Evolutionary conservation across 2,329 filamentous ascomycete species (phyloP).

Genomic region (Aspergillus vadensis): DNA sequence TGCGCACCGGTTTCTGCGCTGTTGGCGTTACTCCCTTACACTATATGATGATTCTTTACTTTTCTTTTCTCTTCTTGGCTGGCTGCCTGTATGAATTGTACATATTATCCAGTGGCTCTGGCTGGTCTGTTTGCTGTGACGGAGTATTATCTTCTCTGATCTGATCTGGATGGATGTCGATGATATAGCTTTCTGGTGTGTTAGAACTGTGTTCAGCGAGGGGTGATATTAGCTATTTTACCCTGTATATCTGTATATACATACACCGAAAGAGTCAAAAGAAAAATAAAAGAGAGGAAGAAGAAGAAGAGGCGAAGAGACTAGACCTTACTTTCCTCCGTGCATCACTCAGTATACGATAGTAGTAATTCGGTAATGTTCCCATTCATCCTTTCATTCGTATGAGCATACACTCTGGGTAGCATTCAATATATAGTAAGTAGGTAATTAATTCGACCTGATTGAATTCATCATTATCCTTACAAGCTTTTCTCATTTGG

Average conservation of each 20-base stretch:
- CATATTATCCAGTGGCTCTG: constrained; percentile 2
- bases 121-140: not conserved
- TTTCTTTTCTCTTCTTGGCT: not conserved
- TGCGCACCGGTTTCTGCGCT: not conserved
- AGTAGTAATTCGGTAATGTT: not conserved
- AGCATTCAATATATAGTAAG: no score
- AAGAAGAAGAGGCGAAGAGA: not conserved
- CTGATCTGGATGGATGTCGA: not conserved
- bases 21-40: not conserved
- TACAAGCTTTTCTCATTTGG: no score
- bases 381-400: no score
- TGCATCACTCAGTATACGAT: not conserved
- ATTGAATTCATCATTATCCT: no score
- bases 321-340: not conserved
- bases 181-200: not conserved
- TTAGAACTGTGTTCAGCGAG: not conserved
- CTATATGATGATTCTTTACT: not conserved
- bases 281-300: no score
- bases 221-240: not conserved
- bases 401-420: no score
- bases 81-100: constrained; percentile 1
- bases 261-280: not conserved
- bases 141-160: constrained; percentile 1
- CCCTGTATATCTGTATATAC: constrained; percentile 7
- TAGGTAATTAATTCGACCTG: no score